Base-by-base conservation (phyloP, 2,329 filamentous ascomycete genomes). In the Talaromyces sp. region DNA sequence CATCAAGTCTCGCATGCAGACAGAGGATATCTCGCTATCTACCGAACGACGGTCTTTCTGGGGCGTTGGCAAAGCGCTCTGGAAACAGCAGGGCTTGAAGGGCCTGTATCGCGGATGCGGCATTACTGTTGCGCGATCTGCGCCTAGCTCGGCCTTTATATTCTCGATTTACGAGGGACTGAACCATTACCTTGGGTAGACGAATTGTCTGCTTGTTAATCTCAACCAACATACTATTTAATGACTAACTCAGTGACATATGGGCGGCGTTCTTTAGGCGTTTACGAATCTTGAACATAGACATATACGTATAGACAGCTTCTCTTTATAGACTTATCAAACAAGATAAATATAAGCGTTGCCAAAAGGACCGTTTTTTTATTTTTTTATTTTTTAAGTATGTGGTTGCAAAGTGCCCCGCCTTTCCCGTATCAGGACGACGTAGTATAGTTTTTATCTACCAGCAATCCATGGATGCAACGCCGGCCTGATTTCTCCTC, bases 1-100 rank as follows among this genome's bases (percentile, higher is more conserved):
- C 0, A 89, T 99, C 79, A 99, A 99, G 78, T 95, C 90, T 19
- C 87, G 93, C 54, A 96, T 99, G 88, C 94, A 99, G 77, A 99
- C 94, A 0, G 84, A 89, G 57, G 88, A 92, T 5, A 80, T 91
- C 50, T 54, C 59, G 2, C 69, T 69, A 0, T 66, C 59, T 27
- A 57, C 67, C 0, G 67, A 80, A 9, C 76, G 79, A 57, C 83
- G 83, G 48, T 88, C 86, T 0, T 97, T 99, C 69, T 84, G 82
- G 77, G 79, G 82, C 41, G 91, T 95, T 62, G 86, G 87, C 0
- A 82, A 77, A 60, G 81, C 85, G 17, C 76, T 97, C n/a, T 99
- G 91, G 89, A 83, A 81, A 62, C 85, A 91, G 68, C 87, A 92
- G 62, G 94, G 94, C 0, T 62, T 97, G 21, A 88, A 85, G 64